Conservation (phyloP, 2,329 filamentous ascomycete genomes). For the Aureobasidium leucospermi region DNA sequence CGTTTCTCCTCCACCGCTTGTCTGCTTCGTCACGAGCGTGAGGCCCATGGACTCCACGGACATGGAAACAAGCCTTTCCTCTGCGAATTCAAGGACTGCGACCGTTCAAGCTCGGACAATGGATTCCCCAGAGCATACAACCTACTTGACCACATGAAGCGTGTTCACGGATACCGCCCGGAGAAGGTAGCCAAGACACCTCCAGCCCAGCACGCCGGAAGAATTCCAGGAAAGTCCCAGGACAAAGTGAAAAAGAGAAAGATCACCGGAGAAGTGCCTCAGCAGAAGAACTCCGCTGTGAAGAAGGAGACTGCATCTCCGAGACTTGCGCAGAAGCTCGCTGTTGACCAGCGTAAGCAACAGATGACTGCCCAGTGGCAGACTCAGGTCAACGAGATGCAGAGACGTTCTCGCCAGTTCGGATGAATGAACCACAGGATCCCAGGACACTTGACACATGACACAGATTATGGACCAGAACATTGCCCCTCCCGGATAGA, state of each 20-base stretch:
- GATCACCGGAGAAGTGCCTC: not conserved
- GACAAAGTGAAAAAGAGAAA: slow-evolving; percentile 13
- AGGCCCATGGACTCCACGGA: slow-evolving; percentile 92
- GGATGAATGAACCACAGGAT: not conserved
- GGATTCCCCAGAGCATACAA: slow-evolving; percentile 96
- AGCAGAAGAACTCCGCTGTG: not conserved
- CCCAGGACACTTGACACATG: not conserved
- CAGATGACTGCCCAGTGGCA: slow-evolving; percentile 5
- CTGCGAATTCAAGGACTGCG: slow-evolving; percentile 81
- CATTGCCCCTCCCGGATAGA: not conserved
- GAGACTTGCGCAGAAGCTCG: not conserved
- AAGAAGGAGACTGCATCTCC: slow-evolving; percentile 6
- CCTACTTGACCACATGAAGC: slow-evolving; percentile 92
- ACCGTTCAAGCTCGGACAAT: slow-evolving; percentile 71
- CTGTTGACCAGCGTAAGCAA: not conserved
- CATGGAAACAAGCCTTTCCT: slow-evolving; percentile 89
- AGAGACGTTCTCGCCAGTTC: not conserved
- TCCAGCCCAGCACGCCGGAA: slow-evolving; percentile 5
- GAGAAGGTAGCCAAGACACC: slow-evolving; percentile 18
- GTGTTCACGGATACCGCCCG: slow-evolving; percentile 61
- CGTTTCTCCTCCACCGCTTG: slow-evolving; percentile 94
- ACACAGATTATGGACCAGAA: not conserved
- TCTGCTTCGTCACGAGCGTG: slow-evolving; percentile 86
- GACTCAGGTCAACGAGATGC: not conserved
- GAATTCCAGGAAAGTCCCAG: not conserved